A percentile compares a stretch with the other conserved stretches of the same genome.
Conservation (phyloP, 78 protist species). For the Cavenderia fasciculata region DNA sequence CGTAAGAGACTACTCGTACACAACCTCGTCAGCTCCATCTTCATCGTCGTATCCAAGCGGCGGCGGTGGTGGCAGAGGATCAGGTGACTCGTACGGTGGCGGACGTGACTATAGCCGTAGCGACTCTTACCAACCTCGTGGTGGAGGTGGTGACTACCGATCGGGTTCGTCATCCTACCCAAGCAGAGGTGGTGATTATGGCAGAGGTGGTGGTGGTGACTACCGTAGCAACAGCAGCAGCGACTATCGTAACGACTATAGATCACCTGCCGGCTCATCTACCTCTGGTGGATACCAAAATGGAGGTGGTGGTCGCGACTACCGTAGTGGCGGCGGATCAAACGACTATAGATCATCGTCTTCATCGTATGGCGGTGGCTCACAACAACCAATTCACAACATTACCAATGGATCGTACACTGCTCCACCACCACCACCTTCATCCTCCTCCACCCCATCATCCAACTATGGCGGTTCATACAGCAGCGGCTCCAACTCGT, state of each 20-base stretch:
- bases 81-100: not conserved
- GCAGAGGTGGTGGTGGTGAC: not conserved
- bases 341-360: not conserved
- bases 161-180: not conserved
- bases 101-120: not conserved
- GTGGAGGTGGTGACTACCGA: not conserved
- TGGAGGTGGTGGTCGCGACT: not conserved
- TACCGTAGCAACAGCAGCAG: not conserved
- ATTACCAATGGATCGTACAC: no score
- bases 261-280: not conserved
- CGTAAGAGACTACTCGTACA: no score
- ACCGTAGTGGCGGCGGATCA: not conserved
- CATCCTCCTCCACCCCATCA: not conserved
- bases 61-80: not conserved
- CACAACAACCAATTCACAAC: not conserved
- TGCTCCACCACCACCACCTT: not conserved
- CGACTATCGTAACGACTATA: not conserved
- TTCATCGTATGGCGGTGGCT: not conserved
- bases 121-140: not conserved
- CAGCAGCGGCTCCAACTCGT: not conserved
- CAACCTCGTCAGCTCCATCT: no score
- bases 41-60: no score
- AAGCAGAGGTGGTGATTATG: no score
- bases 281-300: not conserved
- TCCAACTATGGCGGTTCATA: not conserved